Conservation (phyloP, 139 green algal species). For the Picochlorum costavermella region DNA sequence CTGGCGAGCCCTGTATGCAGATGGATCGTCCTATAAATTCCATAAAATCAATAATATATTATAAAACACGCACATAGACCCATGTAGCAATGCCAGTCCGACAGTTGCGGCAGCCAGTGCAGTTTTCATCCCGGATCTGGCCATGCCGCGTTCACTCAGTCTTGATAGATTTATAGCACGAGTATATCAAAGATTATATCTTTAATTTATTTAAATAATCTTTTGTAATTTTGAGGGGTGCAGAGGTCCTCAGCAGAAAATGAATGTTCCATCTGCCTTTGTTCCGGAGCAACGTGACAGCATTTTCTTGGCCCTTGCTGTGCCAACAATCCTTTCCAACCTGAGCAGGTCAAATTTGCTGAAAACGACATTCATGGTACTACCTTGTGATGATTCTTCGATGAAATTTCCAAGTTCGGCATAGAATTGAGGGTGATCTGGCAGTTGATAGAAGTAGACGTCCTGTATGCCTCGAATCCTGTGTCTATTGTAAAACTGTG, state of each 20-base stretch:
- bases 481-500: slow-evolving; percentile 89
- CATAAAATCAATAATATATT: no score
- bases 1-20: not conserved
- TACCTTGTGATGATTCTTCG: slow-evolving; percentile 3
- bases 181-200: no score
- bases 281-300: slow-evolving; percentile 24
- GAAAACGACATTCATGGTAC: slow-evolving; percentile 48
- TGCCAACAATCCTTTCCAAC: slow-evolving; percentile 71
- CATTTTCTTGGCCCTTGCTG: slow-evolving; percentile 50
- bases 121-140: no score
- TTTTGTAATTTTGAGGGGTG: no score
- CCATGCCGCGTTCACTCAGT: no score
- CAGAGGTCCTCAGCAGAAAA: slow-evolving; percentile 49
- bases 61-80: no score
- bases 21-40: no score
- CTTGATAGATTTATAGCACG: no score
- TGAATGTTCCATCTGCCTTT: slow-evolving; percentile 42
- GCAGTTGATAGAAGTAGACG: slow-evolving; percentile 78
- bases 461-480: slow-evolving; percentile 68
- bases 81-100: no score
- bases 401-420: slow-evolving; percentile 68
- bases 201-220: no score
- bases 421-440: slow-evolving; percentile 75
- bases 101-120: no score
- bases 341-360: slow-evolving; percentile 49